Percentiles rank a stretch among this genome's conserved stretches.
phyloP scores from a whole-genome alignment of 2,329 filamentous ascomycete genomes.

The Stemphylium vesicarium region DNA sequence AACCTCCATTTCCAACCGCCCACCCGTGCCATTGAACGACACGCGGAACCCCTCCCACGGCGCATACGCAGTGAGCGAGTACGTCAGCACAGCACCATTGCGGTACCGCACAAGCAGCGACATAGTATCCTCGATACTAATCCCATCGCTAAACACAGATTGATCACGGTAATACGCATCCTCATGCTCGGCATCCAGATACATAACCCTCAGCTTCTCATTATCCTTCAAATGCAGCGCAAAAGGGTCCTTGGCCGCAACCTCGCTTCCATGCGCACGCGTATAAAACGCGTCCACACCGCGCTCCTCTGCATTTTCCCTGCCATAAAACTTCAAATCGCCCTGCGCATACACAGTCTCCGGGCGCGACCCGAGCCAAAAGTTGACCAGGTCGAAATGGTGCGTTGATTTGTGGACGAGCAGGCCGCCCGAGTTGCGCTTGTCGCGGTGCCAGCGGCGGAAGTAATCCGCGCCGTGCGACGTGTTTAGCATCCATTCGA shows the following conservation, averaged over 20 bases:
- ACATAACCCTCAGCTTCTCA: slow-evolving; percentile 63
- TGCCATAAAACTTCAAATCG: slow-evolving; percentile 65
- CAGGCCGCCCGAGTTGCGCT: slow-evolving; percentile 64
- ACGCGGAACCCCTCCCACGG: slow-evolving; percentile 68
- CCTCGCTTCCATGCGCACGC: slow-evolving; percentile 59
- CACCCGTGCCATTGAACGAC: slow-evolving; percentile 64
- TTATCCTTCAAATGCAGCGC: slow-evolving; percentile 63
- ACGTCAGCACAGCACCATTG: slow-evolving; percentile 64
- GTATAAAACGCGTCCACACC: slow-evolving; percentile 61
- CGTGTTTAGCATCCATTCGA: slow-evolving; percentile 69
- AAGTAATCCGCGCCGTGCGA: slow-evolving; percentile 69
- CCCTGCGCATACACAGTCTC: slow-evolving; percentile 65
- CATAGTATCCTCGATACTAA: slow-evolving; percentile 71
- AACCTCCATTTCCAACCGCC: slow-evolving; percentile 66
- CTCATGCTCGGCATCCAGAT: slow-evolving; percentile 68
- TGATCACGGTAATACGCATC: slow-evolving; percentile 68
- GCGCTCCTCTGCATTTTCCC: slow-evolving; percentile 65
- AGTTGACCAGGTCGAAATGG: slow-evolving; percentile 69
- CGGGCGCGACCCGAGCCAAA: slow-evolving; percentile 64
- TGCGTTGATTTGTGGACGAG: slow-evolving; percentile 69
- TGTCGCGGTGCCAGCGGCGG: slow-evolving; percentile 68
- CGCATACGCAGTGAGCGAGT: slow-evolving; percentile 65
- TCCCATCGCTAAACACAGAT: slow-evolving; percentile 67
- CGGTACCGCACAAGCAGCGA: slow-evolving; percentile 64
- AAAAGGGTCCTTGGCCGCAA: slow-evolving; percentile 63